A percentile compares a stretch with the other conserved stretches of the same genome.
Conservation (phyloP, 2,329 filamentous ascomycete species). For the Aspergillus niger region DNA sequence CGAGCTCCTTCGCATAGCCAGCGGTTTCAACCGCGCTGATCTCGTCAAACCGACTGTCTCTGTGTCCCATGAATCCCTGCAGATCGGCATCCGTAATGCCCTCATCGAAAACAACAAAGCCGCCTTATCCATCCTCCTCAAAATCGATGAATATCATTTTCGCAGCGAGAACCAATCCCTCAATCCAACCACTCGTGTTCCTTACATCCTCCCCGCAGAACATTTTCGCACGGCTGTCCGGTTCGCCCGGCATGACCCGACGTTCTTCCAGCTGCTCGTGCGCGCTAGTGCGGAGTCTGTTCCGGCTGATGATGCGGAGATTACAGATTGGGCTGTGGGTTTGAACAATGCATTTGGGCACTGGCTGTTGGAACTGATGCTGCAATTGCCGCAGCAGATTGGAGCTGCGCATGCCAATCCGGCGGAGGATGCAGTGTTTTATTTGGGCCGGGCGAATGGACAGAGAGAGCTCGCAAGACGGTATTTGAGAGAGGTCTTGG, state of each 20-base stretch:
- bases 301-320: slow-evolving; percentile 36
- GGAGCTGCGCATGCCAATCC: slow-evolving; percentile 21
- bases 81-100: slow-evolving; percentile 45
- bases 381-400: slow-evolving; percentile 30
- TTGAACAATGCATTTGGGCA: slow-evolving; percentile 29
- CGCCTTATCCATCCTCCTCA: slow-evolving; percentile 40
- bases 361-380: slow-evolving; percentile 42
- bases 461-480: slow-evolving; percentile 21
- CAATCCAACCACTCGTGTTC: not conserved
- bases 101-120: slow-evolving; percentile 35
- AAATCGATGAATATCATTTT: slow-evolving; percentile 38
- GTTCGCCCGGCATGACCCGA: slow-evolving; percentile 25
- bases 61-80: slow-evolving; percentile 37
- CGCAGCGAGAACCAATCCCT: slow-evolving; percentile 17
- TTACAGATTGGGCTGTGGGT: slow-evolving; percentile 41
- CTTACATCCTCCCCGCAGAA: slow-evolving; percentile 35
- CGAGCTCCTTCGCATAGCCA: slow-evolving; percentile 39
- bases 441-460: slow-evolving; percentile 25
- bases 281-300: slow-evolving; percentile 43
- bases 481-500: slow-evolving; percentile 31
- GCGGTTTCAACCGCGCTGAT: slow-evolving; percentile 24
- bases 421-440: slow-evolving; percentile 28
- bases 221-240: slow-evolving; percentile 38
- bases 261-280: slow-evolving; percentile 37
- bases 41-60: slow-evolving; percentile 17